These are phyloP conservation scores for Solanum hybrid DNA, from an alignment of 305 asterid species.

Conservation along the genomic window DNA sequence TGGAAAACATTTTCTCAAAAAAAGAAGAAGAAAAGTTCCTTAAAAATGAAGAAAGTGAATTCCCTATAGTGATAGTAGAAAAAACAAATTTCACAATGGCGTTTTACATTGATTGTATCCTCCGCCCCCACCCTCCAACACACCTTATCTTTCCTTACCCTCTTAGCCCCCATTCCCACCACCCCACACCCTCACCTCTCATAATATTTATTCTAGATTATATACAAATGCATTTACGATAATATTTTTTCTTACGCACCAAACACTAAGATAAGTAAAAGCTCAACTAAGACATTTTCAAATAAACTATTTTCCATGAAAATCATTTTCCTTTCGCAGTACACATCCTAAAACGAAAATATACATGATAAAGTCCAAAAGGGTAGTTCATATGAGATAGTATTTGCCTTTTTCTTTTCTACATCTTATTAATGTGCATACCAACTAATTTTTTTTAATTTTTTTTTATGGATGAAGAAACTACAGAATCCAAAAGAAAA, in stretches of 20 bases:
- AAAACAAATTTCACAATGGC: background rate
- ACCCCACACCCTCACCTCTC: background rate
- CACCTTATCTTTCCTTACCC: background rate
- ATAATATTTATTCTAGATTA: background rate
- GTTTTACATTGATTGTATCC: background rate
- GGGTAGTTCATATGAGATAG: background rate
- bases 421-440: background rate
- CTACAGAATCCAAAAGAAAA: background rate
- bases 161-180: background rate
- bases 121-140: background rate
- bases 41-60: background rate
- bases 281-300: background rate
- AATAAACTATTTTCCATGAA: background rate
- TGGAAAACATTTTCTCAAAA: background rate
- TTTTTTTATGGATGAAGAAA: background rate
- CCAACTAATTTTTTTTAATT: background rate
- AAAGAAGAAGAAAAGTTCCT: background rate
- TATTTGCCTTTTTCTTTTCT: background rate
- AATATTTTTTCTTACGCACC: background rate
- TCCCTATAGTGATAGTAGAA: background rate
- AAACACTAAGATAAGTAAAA: background rate
- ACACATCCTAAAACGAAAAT: background rate
- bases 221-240: background rate
- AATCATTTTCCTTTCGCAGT: background rate
- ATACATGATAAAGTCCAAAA: background rate